phyloP scores from a whole-genome alignment of 2,329 filamentous ascomycete genomes.

The Albifimbria verrucaria region DNA sequence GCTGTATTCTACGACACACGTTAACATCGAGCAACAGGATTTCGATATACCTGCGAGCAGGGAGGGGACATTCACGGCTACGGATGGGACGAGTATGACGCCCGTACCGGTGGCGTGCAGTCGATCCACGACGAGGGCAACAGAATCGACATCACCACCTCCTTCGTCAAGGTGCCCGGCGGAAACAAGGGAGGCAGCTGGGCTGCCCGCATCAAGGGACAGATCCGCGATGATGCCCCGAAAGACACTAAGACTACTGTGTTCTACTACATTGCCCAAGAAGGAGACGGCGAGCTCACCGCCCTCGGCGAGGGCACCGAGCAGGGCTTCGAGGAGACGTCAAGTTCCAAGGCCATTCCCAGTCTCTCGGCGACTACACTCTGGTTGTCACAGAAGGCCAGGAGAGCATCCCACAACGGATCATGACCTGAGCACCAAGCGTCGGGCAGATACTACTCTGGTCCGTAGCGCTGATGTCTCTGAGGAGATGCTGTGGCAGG shows the following conservation, averaged over 20 bases:
- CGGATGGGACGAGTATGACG: constrained; percentile 97
- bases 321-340: constrained; percentile 58
- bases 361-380: constrained; percentile 74
- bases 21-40: constrained; percentile 48
- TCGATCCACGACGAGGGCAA: constrained; percentile 89
- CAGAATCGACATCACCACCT: constrained; percentile 83
- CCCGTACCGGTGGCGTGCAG: constrained; percentile 80
- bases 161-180: constrained; percentile 89
- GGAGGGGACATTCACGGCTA: constrained; percentile 92
- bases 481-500: constrained; percentile 75
- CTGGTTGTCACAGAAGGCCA: constrained; percentile 72
- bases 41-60: constrained; percentile 95
- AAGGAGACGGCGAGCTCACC: constrained; percentile 66
- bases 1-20: neutral
- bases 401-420: constrained; percentile 58
- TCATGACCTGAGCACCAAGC: constrained; percentile 64
- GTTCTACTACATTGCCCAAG: constrained; percentile 78
- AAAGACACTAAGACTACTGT: constrained; percentile 70
- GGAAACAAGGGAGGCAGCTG: constrained; percentile 85
- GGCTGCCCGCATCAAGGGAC: constrained; percentile 84
- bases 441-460: constrained; percentile 72
- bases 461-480: constrained; percentile 69
- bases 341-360: constrained; percentile 65
- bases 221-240: constrained; percentile 66
- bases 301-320: constrained; percentile 51